Conservation (phyloP, 179 eudicot genomes). For the Pouteria campechiana region DNA sequence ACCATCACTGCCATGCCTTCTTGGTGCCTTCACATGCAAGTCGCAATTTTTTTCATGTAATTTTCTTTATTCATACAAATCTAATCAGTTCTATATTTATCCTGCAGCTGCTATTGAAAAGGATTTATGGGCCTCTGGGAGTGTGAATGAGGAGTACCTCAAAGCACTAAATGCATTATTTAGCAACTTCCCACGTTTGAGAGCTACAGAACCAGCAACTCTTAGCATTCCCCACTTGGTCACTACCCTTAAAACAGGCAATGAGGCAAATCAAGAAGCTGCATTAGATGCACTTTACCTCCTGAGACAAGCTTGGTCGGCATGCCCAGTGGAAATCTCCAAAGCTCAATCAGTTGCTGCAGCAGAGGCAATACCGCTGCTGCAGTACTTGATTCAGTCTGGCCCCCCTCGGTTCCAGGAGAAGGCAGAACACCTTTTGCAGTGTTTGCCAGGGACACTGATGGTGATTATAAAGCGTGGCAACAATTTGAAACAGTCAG, state of each 20-base stretch:
- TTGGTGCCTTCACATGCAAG: too few species aligned
- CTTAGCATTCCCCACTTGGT: constrained; percentile 96
- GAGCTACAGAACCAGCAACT: constrained; percentile 99
- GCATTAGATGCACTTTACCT: constrained; percentile 87
- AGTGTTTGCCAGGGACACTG: constrained; percentile 91
- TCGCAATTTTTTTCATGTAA: too few species aligned
- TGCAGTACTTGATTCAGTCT: constrained; percentile 85
- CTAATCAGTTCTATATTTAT: constrained; percentile 2
- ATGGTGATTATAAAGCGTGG: constrained; percentile 89
- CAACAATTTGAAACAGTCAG: constrained; percentile 89
- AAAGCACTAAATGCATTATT: constrained; percentile 88
- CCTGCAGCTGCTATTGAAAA: constrained; percentile 87
- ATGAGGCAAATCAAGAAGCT: constrained; percentile 97
- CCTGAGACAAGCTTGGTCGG: constrained; percentile 98
- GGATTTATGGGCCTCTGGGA: constrained; percentile 91
- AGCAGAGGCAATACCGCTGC: constrained; percentile 90
- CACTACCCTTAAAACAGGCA: constrained; percentile 84
- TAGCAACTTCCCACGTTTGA: constrained; percentile 90
- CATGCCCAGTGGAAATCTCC: constrained; percentile 95
- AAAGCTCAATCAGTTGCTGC: constrained; percentile 97
- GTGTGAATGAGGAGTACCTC: constrained; percentile 80
- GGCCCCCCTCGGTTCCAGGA: constrained; percentile 99
- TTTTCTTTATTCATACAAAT: too few species aligned
- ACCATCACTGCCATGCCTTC: too few species aligned
- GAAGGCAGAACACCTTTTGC: constrained; percentile 83